phyloP scores from a whole-genome alignment of 1,284 basidiomycete genomes.

The Puccinia hordei region DNA sequence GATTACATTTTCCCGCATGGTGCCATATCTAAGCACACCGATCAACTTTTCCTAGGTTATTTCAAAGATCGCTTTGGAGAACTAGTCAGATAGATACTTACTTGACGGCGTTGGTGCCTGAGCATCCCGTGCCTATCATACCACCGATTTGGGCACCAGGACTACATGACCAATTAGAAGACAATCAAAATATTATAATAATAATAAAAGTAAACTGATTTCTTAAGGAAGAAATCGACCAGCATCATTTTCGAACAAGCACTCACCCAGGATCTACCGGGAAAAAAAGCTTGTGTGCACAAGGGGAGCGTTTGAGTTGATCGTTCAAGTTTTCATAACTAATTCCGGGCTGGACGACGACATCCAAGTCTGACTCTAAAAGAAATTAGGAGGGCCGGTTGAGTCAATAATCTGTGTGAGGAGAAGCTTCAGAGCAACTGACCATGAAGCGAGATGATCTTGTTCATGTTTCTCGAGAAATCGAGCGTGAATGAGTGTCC shows the following conservation, averaged over 20 bases:
- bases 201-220: background rate
- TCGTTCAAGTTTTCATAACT: slow-evolving; percentile 86
- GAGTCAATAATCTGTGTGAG: background rate
- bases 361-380: slow-evolving; percentile 56
- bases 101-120: slow-evolving; percentile 77
- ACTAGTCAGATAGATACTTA: slow-evolving; percentile 74
- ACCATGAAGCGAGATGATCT: slow-evolving; percentile 77
- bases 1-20: slow-evolving; percentile 67
- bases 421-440: slow-evolving; percentile 53
- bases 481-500: slow-evolving; percentile 69
- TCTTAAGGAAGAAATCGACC: background rate
- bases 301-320: slow-evolving; percentile 64
- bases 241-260: slow-evolving; percentile 22
- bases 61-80: slow-evolving; percentile 68
- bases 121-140: slow-evolving; percentile 73
- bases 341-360: slow-evolving; percentile 66
- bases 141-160: slow-evolving; percentile 79
- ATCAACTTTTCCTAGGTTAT: slow-evolving; percentile 50
- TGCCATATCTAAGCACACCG: slow-evolving; percentile 36
- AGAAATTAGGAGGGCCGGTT: slow-evolving; percentile 52
- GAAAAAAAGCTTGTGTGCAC: slow-evolving; percentile 71
- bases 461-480: slow-evolving; percentile 75
- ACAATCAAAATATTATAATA: background rate
- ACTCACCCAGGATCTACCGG: slow-evolving; percentile 66
- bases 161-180: slow-evolving; percentile 24